Evolutionary conservation across 2,329 filamentous ascomycete species (phyloP), one percentile per base, ranked within the genome.

Genomic region (Lizonia empirigonia): DNA sequence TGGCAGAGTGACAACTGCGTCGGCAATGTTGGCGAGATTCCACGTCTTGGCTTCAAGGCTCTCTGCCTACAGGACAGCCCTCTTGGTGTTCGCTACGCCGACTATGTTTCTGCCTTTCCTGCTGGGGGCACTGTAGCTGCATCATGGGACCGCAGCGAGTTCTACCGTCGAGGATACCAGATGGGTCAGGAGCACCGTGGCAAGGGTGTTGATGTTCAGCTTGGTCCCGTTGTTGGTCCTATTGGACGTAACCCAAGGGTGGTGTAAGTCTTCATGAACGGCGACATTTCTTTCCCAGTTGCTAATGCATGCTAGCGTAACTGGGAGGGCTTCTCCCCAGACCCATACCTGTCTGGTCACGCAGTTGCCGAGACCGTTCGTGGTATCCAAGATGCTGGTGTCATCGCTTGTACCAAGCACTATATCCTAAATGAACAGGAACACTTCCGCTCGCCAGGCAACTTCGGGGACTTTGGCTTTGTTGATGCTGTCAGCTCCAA

Each of bases 31-130:
- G 89, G 89, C 32, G 78, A 87, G 6, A 80, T 91, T 33, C 88
- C 88, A 13, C 82, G 87, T 29, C 76, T 91, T 5, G 86, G 86
- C 9, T 82, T 91, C 62, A 85, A 82, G 60, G 80, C 85, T 20
- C 77, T 96, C n/a, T 97, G 92, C 71, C 77, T 94, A 78, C 91
- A 96, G 65, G 92, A 96, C 69, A 87, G 88, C 2, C 91, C 91
- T 5, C 78, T 94, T 1, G 92, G 91, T 54, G 78, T 96, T 49
- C 88, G 91, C 44, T 82, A 86, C 50, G 82, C 83, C 59, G 91
- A 96, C 73, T 93, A 88, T 73, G 85, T 85, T 66, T 93, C 89
- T 27, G 91, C 87, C 1, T 96, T 95, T 71, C 83, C 89, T 0
- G 86, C 87, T 0, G 91, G 89, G 38, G 80, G 91, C 61, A 91